Base-by-base conservation (phyloP, 1,284 basidiomycete species). In the Volvariella volvacea region DNA sequence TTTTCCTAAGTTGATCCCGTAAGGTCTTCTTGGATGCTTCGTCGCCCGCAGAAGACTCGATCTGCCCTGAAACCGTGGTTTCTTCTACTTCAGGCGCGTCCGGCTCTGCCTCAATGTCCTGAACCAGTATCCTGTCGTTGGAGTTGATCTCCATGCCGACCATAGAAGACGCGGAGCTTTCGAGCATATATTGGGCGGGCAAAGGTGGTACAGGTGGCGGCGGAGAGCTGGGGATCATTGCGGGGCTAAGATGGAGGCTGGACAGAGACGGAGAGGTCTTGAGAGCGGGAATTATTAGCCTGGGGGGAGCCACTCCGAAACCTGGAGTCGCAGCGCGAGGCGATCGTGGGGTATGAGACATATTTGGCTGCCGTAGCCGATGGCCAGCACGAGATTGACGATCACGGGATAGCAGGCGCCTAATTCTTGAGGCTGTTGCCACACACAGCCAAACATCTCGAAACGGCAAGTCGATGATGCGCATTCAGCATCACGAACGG, bases 141-240 rank as follows among this genome's bases (percentile, higher is more conserved):
- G 25, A 6, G n/a, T 36, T 36, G 39, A 78, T 61, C 50, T 83
- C 80, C 55, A 82, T 55, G 54, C 82, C 77, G 51, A 76, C 66
- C 19, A 82, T 67, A 33, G 84, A 85, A 39, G 83, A 84, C 34
- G 80, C 73, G 20, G 80, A 78, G 59, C 83, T 85, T 52, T 76
- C 74, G 30, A 74, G 63, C 37, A 63, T 58, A 19, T 65, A 57
- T 47, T 63, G 66, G 37, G 50, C 55, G 34, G 57, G 53, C 52
- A 51, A 48, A 43, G 55, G 48, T 44, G 64, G 54, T 44, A 57
- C 41, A 33, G 59, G 52, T 38, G 50, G 55, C 47, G 51, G 50
- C 45, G 53, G 51, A 48, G 51, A 52, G 42, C 46, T 41, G 34
- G 34, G 34, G 7, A 56, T 55, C 21, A 53, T 44, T 43, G 58